Base-by-base conservation (phyloP, 2,329 filamentous ascomycete species). In the Clarireedia monteithiana region DNA sequence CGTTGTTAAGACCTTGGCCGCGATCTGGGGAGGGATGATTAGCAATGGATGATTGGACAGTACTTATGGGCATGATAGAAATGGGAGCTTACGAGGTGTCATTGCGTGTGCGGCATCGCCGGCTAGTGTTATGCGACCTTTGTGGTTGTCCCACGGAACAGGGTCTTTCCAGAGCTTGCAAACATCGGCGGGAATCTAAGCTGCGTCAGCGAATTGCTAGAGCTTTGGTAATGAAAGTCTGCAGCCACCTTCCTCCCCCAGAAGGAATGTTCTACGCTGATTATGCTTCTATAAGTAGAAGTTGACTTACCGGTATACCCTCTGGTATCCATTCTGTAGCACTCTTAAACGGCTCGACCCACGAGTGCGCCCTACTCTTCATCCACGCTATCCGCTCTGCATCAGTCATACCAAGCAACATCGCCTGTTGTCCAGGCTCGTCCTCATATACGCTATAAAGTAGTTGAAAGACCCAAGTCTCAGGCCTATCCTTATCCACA, bases 1-100 rank as follows among this genome's bases (percentile, higher is more conserved):
- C 49, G 17, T 57, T 52, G 26, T 53, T 57, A 36, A 57, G 44
- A 3, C 55, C 55, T 48, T 57, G 55, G 6, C 49, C 55, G 23
- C 55, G 55, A 53, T 57, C 55, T 57, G 45, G 6, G 26, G 38
- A 34, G 14, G 6, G 1, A 6, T 4, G 1, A 2, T 39, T 48
- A 54, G 44, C 15, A 4, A 15, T 24, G 15, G 17, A 30, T n/a
- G 5, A 20, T 20, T 1, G 20, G 5, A 47, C 4, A 23, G 50
- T 30, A 10, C 10, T 38, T 6, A 24, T 44, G 20, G 24, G 10
- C 2, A 15, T 9, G 20, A 5, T 7, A n/a, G 23, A 20, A 34
- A 20, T 6, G 15, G 39, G 17, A 42, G 39, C 48, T 51, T 30
- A 56, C 48, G 44, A 30, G 48, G 40, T 38, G 54, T 27, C 48